phyloP scores from a whole-genome alignment of 2,329 filamentous ascomycete species.

The Ramularia collo-cygni region DNA sequence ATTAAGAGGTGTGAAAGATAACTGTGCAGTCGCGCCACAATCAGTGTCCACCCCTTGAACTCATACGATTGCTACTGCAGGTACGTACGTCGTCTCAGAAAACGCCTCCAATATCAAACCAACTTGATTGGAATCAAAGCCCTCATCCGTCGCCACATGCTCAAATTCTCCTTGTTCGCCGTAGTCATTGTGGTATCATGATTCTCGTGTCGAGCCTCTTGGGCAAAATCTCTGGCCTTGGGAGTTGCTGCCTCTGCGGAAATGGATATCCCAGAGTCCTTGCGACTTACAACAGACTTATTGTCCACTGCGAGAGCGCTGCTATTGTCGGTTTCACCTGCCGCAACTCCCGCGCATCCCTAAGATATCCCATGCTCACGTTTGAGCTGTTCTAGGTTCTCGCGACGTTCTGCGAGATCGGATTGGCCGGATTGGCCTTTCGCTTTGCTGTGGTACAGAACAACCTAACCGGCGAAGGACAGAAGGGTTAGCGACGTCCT shows the following conservation, averaged over 20 bases:
- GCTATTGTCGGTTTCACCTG: constrained; percentile 21
- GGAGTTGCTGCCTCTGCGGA: constrained; percentile 17
- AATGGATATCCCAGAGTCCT: constrained; percentile 22
- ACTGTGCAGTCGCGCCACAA: too few species aligned
- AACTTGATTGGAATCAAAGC: constrained; percentile 10
- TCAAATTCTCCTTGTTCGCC: constrained; percentile 17
- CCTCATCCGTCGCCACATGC: constrained; percentile 19
- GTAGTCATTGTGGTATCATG: constrained; percentile 13
- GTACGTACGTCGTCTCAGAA: background rate
- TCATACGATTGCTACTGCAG: too few species aligned
- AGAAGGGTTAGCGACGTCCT: too few species aligned
- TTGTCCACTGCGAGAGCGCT: constrained; percentile 6
- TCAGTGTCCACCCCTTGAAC: too few species aligned
- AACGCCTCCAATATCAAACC: constrained; percentile 2
- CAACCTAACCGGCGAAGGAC: too few species aligned
- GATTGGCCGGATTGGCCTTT: constrained; percentile 61
- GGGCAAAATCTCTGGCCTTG: constrained; percentile 24
- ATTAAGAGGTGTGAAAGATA: too few species aligned
- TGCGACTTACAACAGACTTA: constrained; percentile 17
- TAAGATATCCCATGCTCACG: constrained; percentile 98
- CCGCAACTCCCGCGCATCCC: constrained; percentile 27
- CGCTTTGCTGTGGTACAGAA: constrained; percentile 65
- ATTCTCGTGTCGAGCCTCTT: constrained; percentile 12
- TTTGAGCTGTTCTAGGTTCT: constrained; percentile 97
- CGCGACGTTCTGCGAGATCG: constrained; percentile 86